A percentile compares a stretch with the other conserved stretches of the same genome.
phyloP scores from a whole-genome alignment of 2,329 filamentous ascomycete species.

The Clarireedia hainanense region DNA sequence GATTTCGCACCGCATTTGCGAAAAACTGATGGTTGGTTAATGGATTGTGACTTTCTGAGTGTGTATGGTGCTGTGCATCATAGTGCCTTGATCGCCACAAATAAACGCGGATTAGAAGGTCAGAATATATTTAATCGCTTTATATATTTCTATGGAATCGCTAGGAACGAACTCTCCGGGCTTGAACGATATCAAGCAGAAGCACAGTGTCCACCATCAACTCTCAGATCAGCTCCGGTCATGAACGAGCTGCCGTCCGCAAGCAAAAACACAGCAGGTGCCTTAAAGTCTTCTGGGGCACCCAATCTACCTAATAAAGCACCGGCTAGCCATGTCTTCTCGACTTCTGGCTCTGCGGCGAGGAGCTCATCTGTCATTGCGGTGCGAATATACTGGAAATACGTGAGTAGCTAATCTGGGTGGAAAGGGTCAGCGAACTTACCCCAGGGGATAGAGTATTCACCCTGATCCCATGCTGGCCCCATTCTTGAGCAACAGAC shows the following conservation, averaged over 20 bases:
- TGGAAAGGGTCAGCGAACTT: background rate
- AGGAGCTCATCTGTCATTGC: constrained; percentile 40
- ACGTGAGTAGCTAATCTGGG: background rate
- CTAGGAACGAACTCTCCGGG: too few relatives aligned
- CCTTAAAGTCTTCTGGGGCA: constrained; percentile 58
- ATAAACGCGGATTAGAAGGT: too few relatives aligned
- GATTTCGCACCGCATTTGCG: too few relatives aligned
- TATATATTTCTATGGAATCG: too few relatives aligned
- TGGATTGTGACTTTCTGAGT: too few relatives aligned
- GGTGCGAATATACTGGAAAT: constrained; percentile 35
- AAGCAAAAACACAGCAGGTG: constrained; percentile 55
- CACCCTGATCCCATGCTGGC: constrained; percentile 52
- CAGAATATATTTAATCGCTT: too few relatives aligned
- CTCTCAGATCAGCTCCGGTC: constrained; percentile 36
- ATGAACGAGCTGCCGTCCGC: constrained; percentile 37
- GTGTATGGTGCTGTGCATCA: too few relatives aligned
- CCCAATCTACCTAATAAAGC: constrained; percentile 71
- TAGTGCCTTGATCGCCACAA: too few relatives aligned
- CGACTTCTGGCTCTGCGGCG: constrained; percentile 28
- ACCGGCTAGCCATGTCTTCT: constrained; percentile 63
- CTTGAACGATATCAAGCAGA: background rate
- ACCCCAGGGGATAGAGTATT: constrained; percentile 55
- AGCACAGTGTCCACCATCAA: constrained; percentile 42
- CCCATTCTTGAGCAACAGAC: constrained; percentile 54
- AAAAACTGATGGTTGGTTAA: too few relatives aligned